Percentiles rank a stretch among this genome's conserved stretches.
Conservation (phyloP, 805 yeast genomes). For the Yarrowia divulgata region DNA sequence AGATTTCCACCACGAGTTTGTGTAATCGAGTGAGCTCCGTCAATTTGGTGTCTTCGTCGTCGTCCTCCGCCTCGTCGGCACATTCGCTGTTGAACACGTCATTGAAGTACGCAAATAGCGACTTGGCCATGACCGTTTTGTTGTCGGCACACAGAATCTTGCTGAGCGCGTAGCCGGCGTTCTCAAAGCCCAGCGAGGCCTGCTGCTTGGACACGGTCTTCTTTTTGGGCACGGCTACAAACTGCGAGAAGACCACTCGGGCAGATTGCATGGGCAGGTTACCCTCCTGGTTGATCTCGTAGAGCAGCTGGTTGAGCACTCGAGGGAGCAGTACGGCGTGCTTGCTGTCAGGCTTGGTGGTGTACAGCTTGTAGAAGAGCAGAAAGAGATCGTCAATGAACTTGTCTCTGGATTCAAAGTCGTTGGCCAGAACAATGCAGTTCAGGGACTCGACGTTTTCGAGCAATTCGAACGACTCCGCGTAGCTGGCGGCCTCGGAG, state of each 20-base stretch:
- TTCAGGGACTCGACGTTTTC: conserved; percentile 77
- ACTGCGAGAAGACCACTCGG: conserved; percentile 42
- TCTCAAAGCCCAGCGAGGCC: conserved; percentile 46
- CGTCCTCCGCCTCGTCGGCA: conserved; percentile 46
- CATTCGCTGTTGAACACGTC: conserved; percentile 66
- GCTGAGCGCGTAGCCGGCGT: conserved; percentile 71
- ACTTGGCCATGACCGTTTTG: conserved; percentile 75
- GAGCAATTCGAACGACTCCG: conserved; percentile 69
- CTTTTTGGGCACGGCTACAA: conserved; percentile 46
- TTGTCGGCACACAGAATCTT: conserved; percentile 72
- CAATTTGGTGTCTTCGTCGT: conserved; percentile 41
- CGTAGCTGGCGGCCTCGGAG: conserved; percentile 63
- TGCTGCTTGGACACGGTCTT: conserved; percentile 43
- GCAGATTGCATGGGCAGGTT: conserved; percentile 59
- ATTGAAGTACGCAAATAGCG: conserved; percentile 78
- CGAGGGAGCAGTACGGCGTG: conserved; percentile 71
- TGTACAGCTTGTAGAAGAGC: conserved; percentile 63
- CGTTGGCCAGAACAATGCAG: conserved; percentile 75
- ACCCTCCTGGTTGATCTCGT: conserved; percentile 36
- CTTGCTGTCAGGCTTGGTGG: conserved; percentile 58
- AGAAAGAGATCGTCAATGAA: conserved; percentile 65
- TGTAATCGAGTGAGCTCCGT: conserved; percentile 67
- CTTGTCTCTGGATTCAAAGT: conserved; percentile 66
- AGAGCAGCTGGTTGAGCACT: conserved; percentile 72
- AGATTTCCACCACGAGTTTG: conserved; percentile 65